Evolutionary conservation across 129 eudicot genomes (phyloP), one percentile per base, ranked within the genome.

Genomic region (Lonicera japonica): DNA sequence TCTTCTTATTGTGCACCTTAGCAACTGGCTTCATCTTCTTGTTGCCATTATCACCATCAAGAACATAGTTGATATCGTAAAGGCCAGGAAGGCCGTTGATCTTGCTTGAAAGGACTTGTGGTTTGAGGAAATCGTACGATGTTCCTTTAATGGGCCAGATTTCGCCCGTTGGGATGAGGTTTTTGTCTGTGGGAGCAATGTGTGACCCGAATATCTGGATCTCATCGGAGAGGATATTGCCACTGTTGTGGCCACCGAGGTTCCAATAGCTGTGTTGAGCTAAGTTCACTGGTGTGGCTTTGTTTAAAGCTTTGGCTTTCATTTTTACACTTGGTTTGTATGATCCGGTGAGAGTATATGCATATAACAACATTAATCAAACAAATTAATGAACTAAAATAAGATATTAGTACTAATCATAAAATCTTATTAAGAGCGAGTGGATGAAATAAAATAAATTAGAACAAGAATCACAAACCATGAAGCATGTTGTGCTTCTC

Each of bases 201-300:
- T 77, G 62, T 39, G 97, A 91, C 1, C 69, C 95, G 17, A 72
- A 84, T 1, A 91, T 77, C 18, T 82, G 80, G 64, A 91, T 70
- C 46, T 67, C 75, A 56, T 91, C 71, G 54, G 83, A 75, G 17
- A 91, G 71, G 45, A 91, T 77, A 61, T 77, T 23, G 36, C 97
- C 94, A 8, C 80, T 77, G 69, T 64, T 75, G 53, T 91, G 97
- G 60, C 90, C 90, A 8, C 87, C 95, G 5, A 91, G 89, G 85
- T 91, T 91, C 97, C 97, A 91, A 62, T 91, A 91, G 20, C 76
- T 67, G 82, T 91, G 97, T 39, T 83, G 94, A 22, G 97, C 95
- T 21, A 91, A 74, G 65, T 84, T 91, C 10, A 91, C 81, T 0
- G 97, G 97, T 4, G 97, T 91, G 56, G 97, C 87, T 71, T 91